A percentile compares a stretch with the other conserved stretches of the same genome.
Evolutionary conservation across 2,329 filamentous ascomycete genomes (phyloP).

Genomic region (Fusarium nodosum): DNA sequence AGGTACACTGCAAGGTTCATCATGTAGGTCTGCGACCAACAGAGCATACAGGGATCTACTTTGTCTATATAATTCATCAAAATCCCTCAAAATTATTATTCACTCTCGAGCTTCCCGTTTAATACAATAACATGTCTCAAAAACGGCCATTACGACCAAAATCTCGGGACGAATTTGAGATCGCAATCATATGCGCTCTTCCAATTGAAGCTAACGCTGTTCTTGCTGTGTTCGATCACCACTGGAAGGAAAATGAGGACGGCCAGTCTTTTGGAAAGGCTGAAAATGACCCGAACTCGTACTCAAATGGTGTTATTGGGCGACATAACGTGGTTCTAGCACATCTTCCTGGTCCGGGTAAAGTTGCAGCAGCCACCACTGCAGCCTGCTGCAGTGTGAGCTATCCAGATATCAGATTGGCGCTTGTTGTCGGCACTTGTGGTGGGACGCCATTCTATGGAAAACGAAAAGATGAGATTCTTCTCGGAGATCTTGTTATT

Average conservation of each 20-base stretch:
- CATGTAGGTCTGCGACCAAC: no score
- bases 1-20: no score
- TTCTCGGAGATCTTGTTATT: neutral
- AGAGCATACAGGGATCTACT: neutral
- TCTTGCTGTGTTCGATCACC: neutral
- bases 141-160: accelerated
- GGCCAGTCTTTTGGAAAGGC: neutral
- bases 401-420: neutral
- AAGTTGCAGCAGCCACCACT: accelerated
- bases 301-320: neutral
- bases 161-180: neutral
- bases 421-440: neutral
- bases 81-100: neutral
- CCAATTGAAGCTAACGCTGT: neutral
- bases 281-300: accelerated
- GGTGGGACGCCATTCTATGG: neutral
- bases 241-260: neutral
- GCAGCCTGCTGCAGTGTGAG: neutral
- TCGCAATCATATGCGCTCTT: neutral
- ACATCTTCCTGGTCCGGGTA: neutral
- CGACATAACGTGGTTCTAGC: neutral
- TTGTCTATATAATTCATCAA: neutral
- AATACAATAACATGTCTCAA: neutral
- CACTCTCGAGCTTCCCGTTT: accelerated
- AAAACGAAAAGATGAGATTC: neutral